Conservation (phyloP, 1,284 basidiomycete genomes). For the Coniferiporia sulphurascens region DNA sequence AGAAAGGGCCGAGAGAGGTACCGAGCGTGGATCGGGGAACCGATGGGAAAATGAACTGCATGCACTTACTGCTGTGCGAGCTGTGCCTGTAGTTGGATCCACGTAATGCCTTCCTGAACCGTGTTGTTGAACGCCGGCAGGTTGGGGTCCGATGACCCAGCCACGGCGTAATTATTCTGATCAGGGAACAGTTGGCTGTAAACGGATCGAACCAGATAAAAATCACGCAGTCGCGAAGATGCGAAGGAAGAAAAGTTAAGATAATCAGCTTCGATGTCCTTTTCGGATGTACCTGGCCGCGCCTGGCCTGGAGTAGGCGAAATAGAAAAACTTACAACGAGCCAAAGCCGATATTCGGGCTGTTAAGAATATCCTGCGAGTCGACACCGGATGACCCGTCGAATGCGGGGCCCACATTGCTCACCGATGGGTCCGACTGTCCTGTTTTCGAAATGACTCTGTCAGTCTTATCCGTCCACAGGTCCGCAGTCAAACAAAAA, state of each 20-base stretch:
- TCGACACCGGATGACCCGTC: constrained; percentile 64
- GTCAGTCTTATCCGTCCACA: background rate
- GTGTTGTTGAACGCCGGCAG: constrained; percentile 47
- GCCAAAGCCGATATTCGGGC: constrained; percentile 50
- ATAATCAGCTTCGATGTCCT: constrained; percentile 8
- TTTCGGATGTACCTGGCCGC: background rate
- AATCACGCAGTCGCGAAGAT: background rate
- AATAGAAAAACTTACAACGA: constrained; percentile 33
- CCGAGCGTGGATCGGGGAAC: background rate
- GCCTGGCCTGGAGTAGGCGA: background rate
- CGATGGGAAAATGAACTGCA: background rate
- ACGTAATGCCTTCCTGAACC: constrained; percentile 44
- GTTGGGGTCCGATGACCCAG: constrained; percentile 33
- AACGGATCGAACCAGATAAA: background rate
- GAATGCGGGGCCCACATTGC: constrained; percentile 41
- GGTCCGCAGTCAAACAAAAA: background rate
- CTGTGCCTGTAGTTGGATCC: constrained; percentile 49
- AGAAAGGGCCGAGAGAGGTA: background rate
- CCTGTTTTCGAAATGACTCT: constrained; percentile 3
- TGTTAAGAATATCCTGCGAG: constrained; percentile 56
- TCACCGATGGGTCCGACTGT: constrained; percentile 10
- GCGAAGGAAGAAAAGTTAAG: background rate
- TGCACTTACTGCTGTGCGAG: constrained; percentile 38
- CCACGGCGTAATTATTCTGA: constrained; percentile 46
- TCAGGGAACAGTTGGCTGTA: constrained; percentile 57